These are phyloP conservation scores for Vittaforma corneae DNA, from an alignment of 371 early-diverging fungal genomes.

Conservation along the genomic window DNA sequence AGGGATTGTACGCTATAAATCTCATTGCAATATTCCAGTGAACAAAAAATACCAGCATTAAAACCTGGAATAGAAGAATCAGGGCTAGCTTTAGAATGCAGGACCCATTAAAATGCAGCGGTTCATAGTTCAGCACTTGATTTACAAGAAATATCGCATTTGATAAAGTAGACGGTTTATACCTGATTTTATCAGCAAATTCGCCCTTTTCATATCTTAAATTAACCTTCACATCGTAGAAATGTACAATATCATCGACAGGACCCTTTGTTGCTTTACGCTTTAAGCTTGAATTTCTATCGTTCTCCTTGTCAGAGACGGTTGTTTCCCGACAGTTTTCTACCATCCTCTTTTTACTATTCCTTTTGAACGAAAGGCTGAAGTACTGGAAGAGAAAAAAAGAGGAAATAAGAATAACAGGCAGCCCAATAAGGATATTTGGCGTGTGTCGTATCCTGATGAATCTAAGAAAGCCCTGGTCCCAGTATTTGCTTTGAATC, in stretches of 20 bases:
- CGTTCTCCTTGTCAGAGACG: background rate
- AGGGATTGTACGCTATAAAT: slow-evolving; percentile 57
- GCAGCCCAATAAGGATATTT: slow-evolving; percentile 52
- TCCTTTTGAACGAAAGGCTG: background rate
- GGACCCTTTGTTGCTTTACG: background rate
- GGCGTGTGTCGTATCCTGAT: slow-evolving; percentile 50
- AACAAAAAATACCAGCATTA: slow-evolving; percentile 51
- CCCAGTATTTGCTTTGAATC: slow-evolving; percentile 56
- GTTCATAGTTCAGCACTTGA: too few species aligned
- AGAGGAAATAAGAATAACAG: slow-evolving; percentile 20
- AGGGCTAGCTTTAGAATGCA: slow-evolving; percentile 3
- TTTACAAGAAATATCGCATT: background rate
- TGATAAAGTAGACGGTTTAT: background rate
- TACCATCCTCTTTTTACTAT: background rate
- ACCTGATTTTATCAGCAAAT: background rate
- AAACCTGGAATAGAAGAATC: slow-evolving; percentile 42
- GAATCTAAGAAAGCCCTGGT: slow-evolving; percentile 57
- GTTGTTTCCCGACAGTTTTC: background rate
- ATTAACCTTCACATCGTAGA: background rate
- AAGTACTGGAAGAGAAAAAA: too few species aligned
- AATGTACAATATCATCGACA: background rate
- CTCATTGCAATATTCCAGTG: slow-evolving; percentile 57
- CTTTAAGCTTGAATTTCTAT: background rate
- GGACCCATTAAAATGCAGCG: too few species aligned
- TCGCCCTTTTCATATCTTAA: background rate